Evolutionary conservation across 1,139 yeast species (phyloP).

Genomic region (Yamadazyma siamensis): DNA sequence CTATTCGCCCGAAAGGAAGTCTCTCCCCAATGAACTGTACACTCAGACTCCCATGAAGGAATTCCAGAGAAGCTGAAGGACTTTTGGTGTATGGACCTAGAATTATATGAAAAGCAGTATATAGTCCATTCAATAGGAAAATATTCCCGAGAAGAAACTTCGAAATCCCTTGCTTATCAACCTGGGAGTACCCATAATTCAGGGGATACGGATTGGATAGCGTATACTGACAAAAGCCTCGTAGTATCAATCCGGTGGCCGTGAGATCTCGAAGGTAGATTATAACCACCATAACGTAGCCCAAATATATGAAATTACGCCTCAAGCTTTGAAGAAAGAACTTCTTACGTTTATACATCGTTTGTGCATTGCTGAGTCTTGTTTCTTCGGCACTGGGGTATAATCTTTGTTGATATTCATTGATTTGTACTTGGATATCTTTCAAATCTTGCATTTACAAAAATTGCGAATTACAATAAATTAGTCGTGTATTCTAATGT

Average conservation of each 20-base stretch:
- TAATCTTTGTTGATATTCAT: conserved; percentile 26
- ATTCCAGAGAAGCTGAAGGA: conserved; percentile 13
- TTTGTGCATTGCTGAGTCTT: conserved; percentile 29
- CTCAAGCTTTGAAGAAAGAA: conserved; percentile 34
- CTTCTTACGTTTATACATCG: conserved; percentile 39
- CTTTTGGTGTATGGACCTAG: conserved; percentile 23
- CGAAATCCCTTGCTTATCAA: conserved; percentile 24
- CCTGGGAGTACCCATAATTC: conserved; percentile 19
- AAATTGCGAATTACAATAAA: conserved; percentile 4
- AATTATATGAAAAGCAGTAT: conserved; percentile 25
- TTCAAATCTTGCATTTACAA: no score
- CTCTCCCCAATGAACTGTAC: conserved; percentile 44
- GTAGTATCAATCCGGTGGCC: conserved; percentile 21
- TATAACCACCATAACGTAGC: conserved; percentile 27
- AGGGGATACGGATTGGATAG: conserved; percentile 26
- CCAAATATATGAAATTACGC: conserved; percentile 25
- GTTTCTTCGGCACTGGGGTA: conserved; percentile 41
- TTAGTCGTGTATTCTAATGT: neutral
- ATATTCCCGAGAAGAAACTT: conserved; percentile 26
- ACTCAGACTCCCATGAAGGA: conserved; percentile 34
- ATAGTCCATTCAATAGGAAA: conserved; percentile 22
- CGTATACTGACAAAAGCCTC: conserved; percentile 28
- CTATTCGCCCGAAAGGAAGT: conserved; percentile 23
- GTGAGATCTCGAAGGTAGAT: conserved; percentile 38
- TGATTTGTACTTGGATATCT: conserved; percentile 21